These are phyloP conservation scores for Kwoniella mangroviensis DNA, from an alignment of 768 basidiomycete species.

Conservation along the genomic window DNA sequence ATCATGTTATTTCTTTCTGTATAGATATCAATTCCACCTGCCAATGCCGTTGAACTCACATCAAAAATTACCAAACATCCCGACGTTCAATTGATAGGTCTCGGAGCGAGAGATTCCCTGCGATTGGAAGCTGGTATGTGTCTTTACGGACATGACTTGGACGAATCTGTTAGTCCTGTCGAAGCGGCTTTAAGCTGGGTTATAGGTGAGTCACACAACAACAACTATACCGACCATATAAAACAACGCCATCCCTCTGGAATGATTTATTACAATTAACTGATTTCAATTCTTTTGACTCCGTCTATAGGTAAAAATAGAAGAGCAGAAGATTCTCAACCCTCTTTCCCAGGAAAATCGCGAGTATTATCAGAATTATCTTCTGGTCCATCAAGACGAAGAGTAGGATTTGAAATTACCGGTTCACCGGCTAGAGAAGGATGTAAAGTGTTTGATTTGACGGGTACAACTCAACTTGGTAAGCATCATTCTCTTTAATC, in stretches of 20 bases:
- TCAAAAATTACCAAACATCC: slow-evolving; percentile 66
- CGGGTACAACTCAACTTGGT: slow-evolving; percentile 69
- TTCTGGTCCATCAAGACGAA: slow-evolving; percentile 73
- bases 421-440: slow-evolving; percentile 91
- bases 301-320: slow-evolving; percentile 74
- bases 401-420: slow-evolving; percentile 81
- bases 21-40: slow-evolving; percentile 83
- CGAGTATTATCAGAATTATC: slow-evolving; percentile 75
- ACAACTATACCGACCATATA: too few relatives aligned
- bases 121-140: slow-evolving; percentile 96
- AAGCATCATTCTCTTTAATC: slow-evolving; percentile 38
- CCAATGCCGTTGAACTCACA: slow-evolving; percentile 73
- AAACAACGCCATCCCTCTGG: too few relatives aligned
- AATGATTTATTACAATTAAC: neutral
- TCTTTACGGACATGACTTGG: slow-evolving; percentile 90
- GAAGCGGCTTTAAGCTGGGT: slow-evolving; percentile 94
- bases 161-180: slow-evolving; percentile 81
- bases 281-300: neutral
- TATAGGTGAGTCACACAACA: slow-evolving; percentile 67
- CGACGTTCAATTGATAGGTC: slow-evolving; percentile 80
- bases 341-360: slow-evolving; percentile 56
- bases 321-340: slow-evolving; percentile 61
- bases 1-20: neutral
- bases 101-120: slow-evolving; percentile 92
- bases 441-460: slow-evolving; percentile 70